Percentiles rank a stretch among this genome's conserved stretches.
Evolutionary conservation across 768 basidiomycete species (phyloP).

Genomic region (Agrocybe praecox): DNA sequence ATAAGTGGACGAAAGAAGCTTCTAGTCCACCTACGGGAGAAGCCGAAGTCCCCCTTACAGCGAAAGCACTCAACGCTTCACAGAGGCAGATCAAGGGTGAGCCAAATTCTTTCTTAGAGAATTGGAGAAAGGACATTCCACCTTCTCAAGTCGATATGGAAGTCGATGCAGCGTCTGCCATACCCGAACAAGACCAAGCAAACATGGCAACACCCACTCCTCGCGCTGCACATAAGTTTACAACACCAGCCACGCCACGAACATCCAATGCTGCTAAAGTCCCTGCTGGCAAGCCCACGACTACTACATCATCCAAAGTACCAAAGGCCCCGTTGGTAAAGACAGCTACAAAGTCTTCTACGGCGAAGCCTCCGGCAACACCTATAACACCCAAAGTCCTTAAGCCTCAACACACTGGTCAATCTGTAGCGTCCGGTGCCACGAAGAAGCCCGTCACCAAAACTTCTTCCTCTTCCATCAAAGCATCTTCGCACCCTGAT

Average conservation of each 20-base stretch:
- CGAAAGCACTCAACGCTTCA: constrained; percentile 23
- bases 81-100: constrained; percentile 20
- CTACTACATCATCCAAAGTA: constrained; percentile 7
- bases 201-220: constrained; percentile 17
- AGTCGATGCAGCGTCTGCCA: constrained; percentile 11
- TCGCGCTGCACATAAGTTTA: constrained; percentile 12
- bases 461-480: constrained; percentile 23
- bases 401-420: constrained; percentile 36
- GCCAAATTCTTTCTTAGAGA: constrained; percentile 25
- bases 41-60: constrained; percentile 24
- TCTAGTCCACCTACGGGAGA: constrained; percentile 17
- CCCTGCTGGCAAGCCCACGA: constrained; percentile 24
- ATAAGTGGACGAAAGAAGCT: constrained; percentile 9
- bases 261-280: constrained; percentile 17
- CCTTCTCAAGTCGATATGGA: constrained; percentile 16
- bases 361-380: constrained; percentile 24
- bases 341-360: constrained; percentile 23
- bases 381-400: constrained; percentile 25
- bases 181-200: not conserved
- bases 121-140: constrained; percentile 30
- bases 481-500: constrained; percentile 33
- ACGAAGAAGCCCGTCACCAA: constrained; percentile 21
- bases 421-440: constrained; percentile 27
- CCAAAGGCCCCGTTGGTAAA: constrained; percentile 16
- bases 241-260: constrained; percentile 12